These are phyloP conservation scores for Thelonectria rubi DNA, from an alignment of 2,329 filamentous ascomycete species.

Conservation along the genomic window DNA sequence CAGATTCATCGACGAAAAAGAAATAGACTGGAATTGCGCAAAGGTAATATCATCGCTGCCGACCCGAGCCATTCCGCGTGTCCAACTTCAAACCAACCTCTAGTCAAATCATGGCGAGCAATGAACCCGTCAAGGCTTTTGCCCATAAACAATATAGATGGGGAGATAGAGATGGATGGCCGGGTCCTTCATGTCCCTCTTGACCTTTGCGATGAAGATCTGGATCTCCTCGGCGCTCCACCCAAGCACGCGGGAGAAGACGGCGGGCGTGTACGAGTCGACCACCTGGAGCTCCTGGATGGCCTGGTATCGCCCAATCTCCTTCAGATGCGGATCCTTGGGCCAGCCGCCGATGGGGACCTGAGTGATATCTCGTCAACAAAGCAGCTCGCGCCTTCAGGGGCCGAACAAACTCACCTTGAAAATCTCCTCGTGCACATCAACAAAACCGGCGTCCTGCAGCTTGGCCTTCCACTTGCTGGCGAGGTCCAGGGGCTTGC, in stretches of 20 bases:
- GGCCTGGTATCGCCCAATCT: conserved; percentile 2
- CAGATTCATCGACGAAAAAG: no score
- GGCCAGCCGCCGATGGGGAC: conserved; percentile 4
- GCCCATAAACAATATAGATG: conserved; percentile 2
- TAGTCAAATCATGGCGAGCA: no score
- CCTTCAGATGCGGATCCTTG: conserved; percentile 6
- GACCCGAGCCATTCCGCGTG: no score
- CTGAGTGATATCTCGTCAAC: not conserved
- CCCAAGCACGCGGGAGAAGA: conserved; percentile 3
- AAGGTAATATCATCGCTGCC: no score
- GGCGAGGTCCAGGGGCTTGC: conserved; percentile 9
- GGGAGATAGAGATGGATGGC: conserved; percentile 9
- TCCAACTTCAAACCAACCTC: no score
- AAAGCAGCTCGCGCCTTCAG: not conserved
- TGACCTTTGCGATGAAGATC: conserved; percentile 10
- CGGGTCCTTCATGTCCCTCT: conserved; percentile 6
- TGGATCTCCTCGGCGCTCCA: conserved; percentile 6
- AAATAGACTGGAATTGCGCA: no score
- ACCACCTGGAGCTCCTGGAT: conserved; percentile 5
- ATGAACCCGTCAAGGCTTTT: not conserved
- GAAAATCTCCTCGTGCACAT: conserved; percentile 17
- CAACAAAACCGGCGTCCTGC: conserved; percentile 17
- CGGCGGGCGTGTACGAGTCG: conserved; percentile 8
- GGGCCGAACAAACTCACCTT: conserved; percentile 11
- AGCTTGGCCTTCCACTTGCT: conserved; percentile 9